Evolutionary conservation across 768 basidiomycete species (phyloP), one percentile per base, ranked within the genome.

Genomic region (Pisolithus albus): DNA sequence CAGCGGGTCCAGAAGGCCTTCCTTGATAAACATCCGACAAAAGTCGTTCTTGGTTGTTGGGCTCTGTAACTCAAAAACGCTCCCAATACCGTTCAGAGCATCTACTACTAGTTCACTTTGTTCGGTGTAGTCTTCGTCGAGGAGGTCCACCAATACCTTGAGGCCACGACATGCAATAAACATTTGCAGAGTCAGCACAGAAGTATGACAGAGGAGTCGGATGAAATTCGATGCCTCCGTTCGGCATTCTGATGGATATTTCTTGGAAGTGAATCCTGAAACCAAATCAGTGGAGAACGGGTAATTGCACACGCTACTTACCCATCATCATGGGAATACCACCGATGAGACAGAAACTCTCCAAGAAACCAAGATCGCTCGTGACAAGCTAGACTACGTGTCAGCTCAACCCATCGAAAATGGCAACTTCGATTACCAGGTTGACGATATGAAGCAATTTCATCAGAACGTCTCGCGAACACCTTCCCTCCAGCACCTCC

Each of bases 41-140:
- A 98, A 98, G 69, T 98, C 96, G 63, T 96, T 97, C 67, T 96
- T 92, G 10, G 94, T 93, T 4, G 94, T 96, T 7, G 96, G 90
- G 44, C 90, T 92, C 66, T 97, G 88, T 11, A 98, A 78, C 56
- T 98, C 94, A 62, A 99, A 97, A 15, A 98, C 96, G 56, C 84
- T 92, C 44, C 87, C 85, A 46, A 99, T 92, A 8, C 95, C 95
- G 54, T 95, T 91, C 13, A 99, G 77, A 6, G 96, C 93, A 52
- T 94, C 90, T 23, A 90, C 84, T 41, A 99, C 86, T 9, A 99
- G 82, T 48, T 92, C 89, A 11, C 84, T 83, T 67, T 96, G 91
- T 56, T 94, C 87, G 0, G 82, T 78, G 72, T 93, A 98, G 67
- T 94, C 92, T 70, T 97, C 96, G 63, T 99, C 95, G 10, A 99